Base-by-base conservation (phyloP, 495 filamentous ascomycete genomes). In the Trypethelium eluteriae region DNA sequence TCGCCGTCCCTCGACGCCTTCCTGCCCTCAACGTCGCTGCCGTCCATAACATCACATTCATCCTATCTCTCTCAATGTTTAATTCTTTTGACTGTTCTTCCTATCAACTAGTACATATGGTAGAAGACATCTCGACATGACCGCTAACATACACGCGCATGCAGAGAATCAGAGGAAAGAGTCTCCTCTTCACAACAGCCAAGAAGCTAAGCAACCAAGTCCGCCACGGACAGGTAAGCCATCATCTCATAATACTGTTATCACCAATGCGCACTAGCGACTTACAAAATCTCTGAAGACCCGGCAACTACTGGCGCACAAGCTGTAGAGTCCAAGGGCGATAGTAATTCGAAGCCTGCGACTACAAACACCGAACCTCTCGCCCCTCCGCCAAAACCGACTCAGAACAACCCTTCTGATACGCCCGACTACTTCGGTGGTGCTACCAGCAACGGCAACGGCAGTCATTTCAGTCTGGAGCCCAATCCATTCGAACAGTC, bases 401-500 rank as follows among this genome's bases (percentile, higher is more conserved):
- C 68, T 18, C 76, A 72, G 68, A 76, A 83, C 69, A 76, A 78
- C 67, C 74, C 82, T 69, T 72, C 78, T 66, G 83, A 88, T 72
- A 85, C 83, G n/a, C 84, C 86, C 39, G 89, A 94, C 73, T 93
- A 93, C 79, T 95, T 92, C 78, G 86, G 84, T 46, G 82, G 79
- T 62, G 81, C 84, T 39, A 81, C 87, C 73, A 72, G 71, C 70
- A 71, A 66, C 47, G 63, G 69, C 67, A 72, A 64, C 47, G 59
- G 70, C 68, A 83, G 78, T 73, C 83, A 82, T 70, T 89, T 85
- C 75, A 88, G 86, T 63, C 83, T 89, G 70, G 94, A 98, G 75
- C 93, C 92, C 64, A 98, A 98, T 74, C 93, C 93, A 6, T 98
- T 98, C 74, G 94, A 98, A 75, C 87, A 92, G 72, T 96, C 93